These are phyloP conservation scores for Jaenimonas drosophilae DNA, from an alignment of 208 protist species.

Conservation along the genomic window DNA sequence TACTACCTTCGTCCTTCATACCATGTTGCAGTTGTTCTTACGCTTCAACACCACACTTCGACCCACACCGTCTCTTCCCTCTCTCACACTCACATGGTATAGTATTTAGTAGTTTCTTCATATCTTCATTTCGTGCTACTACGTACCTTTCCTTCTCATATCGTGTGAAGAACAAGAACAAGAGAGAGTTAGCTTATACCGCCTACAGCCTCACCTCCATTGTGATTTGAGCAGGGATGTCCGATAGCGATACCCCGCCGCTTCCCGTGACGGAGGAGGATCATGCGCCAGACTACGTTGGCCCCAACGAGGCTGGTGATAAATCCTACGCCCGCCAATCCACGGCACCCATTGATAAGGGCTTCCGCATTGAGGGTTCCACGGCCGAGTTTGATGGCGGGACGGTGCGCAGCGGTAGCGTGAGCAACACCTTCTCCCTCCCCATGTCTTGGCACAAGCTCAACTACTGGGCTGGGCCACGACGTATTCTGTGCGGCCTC, in stretches of 20 bases:
- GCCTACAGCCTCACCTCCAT: no score
- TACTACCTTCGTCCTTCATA: no score
- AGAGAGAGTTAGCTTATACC: no score
- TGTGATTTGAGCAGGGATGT: no score
- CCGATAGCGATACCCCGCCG: no score
- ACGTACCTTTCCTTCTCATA: background rate
- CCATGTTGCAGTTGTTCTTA: no score
- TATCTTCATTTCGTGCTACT: background rate
- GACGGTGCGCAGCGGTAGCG: slow-evolving; percentile 14
- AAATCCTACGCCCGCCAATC: background rate
- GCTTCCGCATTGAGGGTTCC: slow-evolving; percentile 28
- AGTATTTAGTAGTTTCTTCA: background rate
- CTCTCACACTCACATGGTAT: background rate
- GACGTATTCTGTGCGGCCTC: slow-evolving; percentile 48
- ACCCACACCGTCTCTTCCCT: background rate
- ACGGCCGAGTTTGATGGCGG: slow-evolving; percentile 31
- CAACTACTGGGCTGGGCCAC: slow-evolving; percentile 32
- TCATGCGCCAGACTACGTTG: background rate
- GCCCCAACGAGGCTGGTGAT: background rate
- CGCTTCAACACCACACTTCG: background rate
- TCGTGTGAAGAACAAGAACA: no score
- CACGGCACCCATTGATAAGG: slow-evolving; percentile 7
- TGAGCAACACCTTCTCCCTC: slow-evolving; percentile 23
- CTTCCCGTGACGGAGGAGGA: no score
- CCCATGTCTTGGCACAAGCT: slow-evolving; percentile 72